phyloP scores from a whole-genome alignment of 805 yeast species.

The Teunomyces funiuensis region DNA sequence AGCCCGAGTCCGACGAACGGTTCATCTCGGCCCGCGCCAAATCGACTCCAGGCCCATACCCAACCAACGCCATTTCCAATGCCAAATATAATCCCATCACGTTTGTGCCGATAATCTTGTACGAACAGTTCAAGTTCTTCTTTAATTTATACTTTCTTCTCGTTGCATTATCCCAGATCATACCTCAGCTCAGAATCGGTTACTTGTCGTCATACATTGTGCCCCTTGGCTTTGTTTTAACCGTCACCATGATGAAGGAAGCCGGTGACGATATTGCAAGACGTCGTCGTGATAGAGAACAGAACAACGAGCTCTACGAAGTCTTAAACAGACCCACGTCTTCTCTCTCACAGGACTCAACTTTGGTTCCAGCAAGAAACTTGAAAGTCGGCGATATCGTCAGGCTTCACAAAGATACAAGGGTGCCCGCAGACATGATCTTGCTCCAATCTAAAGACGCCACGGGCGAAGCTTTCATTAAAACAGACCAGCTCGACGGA shows the following conservation, averaged over 20 bases:
- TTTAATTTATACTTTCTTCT: constrained; percentile 88
- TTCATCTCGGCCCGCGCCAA: constrained; percentile 38
- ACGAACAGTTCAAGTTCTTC: constrained; percentile 95
- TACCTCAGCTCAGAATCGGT: constrained; percentile 90
- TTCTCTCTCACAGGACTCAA: constrained; percentile 18
- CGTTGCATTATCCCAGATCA: constrained; percentile 90
- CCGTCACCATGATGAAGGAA: constrained; percentile 93
- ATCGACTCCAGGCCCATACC: constrained; percentile 27
- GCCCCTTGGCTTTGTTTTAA: constrained; percentile 88
- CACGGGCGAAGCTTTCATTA: constrained; percentile 86
- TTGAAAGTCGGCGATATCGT: constrained; percentile 87
- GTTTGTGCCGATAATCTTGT: constrained; percentile 83
- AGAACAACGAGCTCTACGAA: constrained; percentile 80
- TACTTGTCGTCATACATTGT: constrained; percentile 90
- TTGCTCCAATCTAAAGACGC: constrained; percentile 72
- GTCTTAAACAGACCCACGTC: constrained; percentile 43
- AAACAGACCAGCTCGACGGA: constrained; percentile 97
- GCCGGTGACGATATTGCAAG: constrained; percentile 92
- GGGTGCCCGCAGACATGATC: constrained; percentile 93
- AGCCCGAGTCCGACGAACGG: constrained; percentile 26
- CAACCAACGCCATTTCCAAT: constrained; percentile 79
- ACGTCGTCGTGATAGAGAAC: constrained; percentile 84
- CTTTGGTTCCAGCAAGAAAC: constrained; percentile 50
- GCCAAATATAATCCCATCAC: constrained; percentile 90
- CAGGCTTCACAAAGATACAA: constrained; percentile 69